Percentiles rank a stretch among this genome's conserved stretches.
phyloP scores from a whole-genome alignment of 2,329 filamentous ascomycete species.

The Corniculantispora saksenae region DNA sequence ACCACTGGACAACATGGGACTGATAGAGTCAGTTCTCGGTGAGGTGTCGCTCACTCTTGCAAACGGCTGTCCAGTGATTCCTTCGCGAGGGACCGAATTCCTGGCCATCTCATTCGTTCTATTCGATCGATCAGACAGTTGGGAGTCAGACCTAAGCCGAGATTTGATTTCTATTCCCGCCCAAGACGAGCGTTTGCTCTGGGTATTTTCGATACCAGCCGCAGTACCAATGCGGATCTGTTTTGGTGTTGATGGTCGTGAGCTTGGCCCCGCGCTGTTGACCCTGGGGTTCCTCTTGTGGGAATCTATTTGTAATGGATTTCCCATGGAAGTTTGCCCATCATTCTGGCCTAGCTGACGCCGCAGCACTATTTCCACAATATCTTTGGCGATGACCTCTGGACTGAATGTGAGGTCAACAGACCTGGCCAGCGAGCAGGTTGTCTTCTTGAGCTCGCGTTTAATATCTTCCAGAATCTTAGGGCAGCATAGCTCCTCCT shows the following conservation, averaged over 20 bases:
- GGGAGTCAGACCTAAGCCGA: constrained; percentile 15
- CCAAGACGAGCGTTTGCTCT: constrained; percentile 1
- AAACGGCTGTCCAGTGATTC: constrained; percentile 58
- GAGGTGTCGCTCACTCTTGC: constrained; percentile 45
- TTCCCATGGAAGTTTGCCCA: neutral
- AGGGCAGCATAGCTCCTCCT: constrained; percentile 9
- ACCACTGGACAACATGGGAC: constrained; percentile 28
- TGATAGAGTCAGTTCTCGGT: constrained; percentile 28
- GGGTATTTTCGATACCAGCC: neutral
- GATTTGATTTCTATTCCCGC: neutral
- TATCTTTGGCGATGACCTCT: constrained; percentile 16
- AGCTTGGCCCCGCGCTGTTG: neutral
- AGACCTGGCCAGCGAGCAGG: constrained; percentile 12
- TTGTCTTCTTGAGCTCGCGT: neutral
- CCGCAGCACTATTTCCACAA: neutral
- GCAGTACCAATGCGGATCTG: neutral
- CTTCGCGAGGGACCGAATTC: constrained; percentile 42
- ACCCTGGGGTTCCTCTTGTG: neutral
- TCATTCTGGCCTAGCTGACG: neutral
- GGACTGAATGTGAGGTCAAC: neutral
- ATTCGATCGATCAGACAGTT: constrained; percentile 25
- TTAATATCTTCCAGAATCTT: neutral
- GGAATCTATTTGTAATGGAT: neutral
- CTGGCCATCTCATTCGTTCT: constrained; percentile 20
- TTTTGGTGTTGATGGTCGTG: neutral